Conservation (phyloP, 192 early-diverging fungal genomes). For the Coemansia sp. region DNA sequence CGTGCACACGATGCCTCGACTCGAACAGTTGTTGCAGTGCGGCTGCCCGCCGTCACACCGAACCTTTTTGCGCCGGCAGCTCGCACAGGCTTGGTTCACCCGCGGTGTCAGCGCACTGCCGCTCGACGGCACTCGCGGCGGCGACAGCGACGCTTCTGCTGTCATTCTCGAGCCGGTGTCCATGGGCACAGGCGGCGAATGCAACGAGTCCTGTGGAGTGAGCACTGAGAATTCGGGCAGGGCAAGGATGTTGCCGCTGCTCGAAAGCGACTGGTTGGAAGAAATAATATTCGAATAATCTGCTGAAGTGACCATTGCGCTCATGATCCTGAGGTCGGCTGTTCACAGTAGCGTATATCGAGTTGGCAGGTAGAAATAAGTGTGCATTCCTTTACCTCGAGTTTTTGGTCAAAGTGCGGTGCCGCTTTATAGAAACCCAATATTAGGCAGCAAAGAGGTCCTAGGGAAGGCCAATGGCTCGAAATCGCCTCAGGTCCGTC, state of each 20-base stretch:
- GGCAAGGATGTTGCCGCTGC: too few relatives aligned
- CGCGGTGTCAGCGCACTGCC: slow-evolving; percentile 6
- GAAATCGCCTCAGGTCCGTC: too few relatives aligned
- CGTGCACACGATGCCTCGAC: slow-evolving; percentile 37
- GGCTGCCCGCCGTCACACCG: slow-evolving; percentile 58
- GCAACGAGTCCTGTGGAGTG: neutral
- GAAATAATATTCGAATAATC: too few relatives aligned
- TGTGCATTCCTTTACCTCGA: neutral
- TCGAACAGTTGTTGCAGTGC: slow-evolving; percentile 53
- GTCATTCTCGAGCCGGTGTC: slow-evolving; percentile 4
- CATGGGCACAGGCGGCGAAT: slow-evolving; percentile 1
- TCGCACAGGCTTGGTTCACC: slow-evolving; percentile 55
- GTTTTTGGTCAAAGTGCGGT: neutral
- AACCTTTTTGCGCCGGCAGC: slow-evolving; percentile 57
- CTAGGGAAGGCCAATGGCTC: too few relatives aligned
- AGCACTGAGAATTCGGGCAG: too few relatives aligned
- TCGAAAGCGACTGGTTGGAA: too few relatives aligned
- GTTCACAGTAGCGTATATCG: neutral
- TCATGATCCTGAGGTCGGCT: too few relatives aligned
- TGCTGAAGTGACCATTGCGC: too few relatives aligned
- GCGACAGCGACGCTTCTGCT: slow-evolving; percentile 2
- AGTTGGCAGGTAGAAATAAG: neutral
- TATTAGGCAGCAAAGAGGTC: too few relatives aligned
- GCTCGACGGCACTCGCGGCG: neutral
- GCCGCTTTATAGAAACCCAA: too few relatives aligned